Base-by-base conservation (phyloP, 371 early-diverging fungal genomes). In the Parasitella parasitica region DNA sequence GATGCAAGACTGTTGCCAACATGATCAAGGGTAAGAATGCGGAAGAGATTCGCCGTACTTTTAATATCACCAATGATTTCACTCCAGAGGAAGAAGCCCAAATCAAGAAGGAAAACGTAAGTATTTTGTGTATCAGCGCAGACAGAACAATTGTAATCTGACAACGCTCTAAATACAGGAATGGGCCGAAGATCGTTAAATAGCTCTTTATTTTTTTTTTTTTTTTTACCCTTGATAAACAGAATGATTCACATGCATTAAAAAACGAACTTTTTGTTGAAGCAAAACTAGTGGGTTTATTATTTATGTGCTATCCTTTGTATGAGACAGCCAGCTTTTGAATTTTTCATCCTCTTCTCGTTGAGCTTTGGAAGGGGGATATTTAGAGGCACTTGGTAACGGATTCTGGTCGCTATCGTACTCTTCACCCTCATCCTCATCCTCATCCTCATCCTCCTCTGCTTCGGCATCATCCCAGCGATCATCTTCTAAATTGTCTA, bases 1-100 rank as follows among this genome's bases (percentile, higher is more conserved):
- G 95, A 26, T 98, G 97, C 83, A 97, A 96, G 83, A 97, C 93
- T n/a, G 95, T 97, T 54, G 98, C 98, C 59, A 96, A 96, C 73
- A 94, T 96, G 95, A 97, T 98, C 82, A 94, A 94, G 70, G 96
- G 88, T 51, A 97, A 96, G 83, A 85, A 89, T 24, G 91, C 95
- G 13, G 95, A 97, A 73, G 96, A 98, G 69, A 94, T 97, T 66
- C 88, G 98, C 63, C 89, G 90, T 67, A 87, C 87, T 58, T 98
- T 98, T 83, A 96, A 95, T 76, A 96, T 98, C 66, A 85, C 85
- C 56, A 93, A 93, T 71, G 97, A 97, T 76, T 97, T 97, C 68
- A 97, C 96, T 1, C 91, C 92, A n/a, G 98, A 97, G 80, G 97
- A 98, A 76, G 94, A 91, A 79, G 95, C 89, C 53, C 89, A 91